Evolutionary conservation across 305 asterid species (phyloP), one percentile per base, ranked within the genome.

Genomic region (Fraxinus platypoda): DNA sequence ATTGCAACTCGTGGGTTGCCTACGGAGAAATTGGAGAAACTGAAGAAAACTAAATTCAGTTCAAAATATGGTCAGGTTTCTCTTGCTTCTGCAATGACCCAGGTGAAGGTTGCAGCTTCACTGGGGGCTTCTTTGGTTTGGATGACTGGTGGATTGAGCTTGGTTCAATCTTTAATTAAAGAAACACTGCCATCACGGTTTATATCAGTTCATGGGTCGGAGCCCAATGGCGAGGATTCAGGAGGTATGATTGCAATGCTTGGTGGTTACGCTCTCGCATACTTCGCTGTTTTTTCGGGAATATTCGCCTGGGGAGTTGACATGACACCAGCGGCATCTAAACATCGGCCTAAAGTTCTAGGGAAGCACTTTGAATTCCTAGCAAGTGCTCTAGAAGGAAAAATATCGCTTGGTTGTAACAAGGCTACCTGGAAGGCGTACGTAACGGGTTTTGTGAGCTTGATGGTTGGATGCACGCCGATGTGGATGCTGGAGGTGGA

Each of bases 181-280:
- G 99, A 97, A 87, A 91, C 91, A 1, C 77, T 97, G 33, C 99
- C 99, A 0, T 97, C 98, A 0, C 92, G 98, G 98, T 94, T 97
- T 86, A 86, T 97, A 81, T 91, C 97, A 8, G 82, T 77, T 25
- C 94, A 89, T 30, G 94, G 89, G 57, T 84, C 90, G 2, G 90
- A 86, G 49, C 81, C 84, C 49, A 82, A 81, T 54, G 87, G 84
- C 1, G 85, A 85, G 74, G 94, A 88, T 41, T 81, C 88, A 0
- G 94, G 92, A 52, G 94, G 94, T 30, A 83, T 92, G 89, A 91
- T 90, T 11, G 90, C 92, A 35, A 90, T 89, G 96, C 90, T 97
- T 46, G 88, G 91, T 5, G 99, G 99, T n/a, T 92, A 94, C 25
- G 95, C 97, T 4, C 98, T 96, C 0, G 97, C 98, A 3, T 92